Base-by-base conservation (phyloP, 371 early-diverging fungal genomes). In the Encephalitozoon cuniculi region DNA sequence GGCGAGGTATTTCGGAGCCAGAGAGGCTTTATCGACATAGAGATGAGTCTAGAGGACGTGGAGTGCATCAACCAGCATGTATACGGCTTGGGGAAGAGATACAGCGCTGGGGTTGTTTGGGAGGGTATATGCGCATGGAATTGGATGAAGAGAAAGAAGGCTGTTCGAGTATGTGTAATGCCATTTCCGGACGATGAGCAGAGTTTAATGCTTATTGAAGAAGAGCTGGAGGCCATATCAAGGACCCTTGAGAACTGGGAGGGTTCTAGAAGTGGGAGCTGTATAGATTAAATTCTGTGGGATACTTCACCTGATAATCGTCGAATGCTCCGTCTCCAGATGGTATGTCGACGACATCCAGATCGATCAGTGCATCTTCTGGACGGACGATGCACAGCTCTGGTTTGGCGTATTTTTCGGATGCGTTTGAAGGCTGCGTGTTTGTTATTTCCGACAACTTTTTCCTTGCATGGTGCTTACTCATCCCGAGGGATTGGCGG, bases 151-250 rank as follows among this genome's bases (percentile, higher is more conserved):
- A 30, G 34, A 15, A 59, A 6, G 15, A 59, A 59, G 12, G 59
- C 59, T 12, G 34, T 59, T 37, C 30, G 59, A 59, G 34, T 59
- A 59, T 59, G 59, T 18, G 18, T 59, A 9, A 59, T 28, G 59
- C 59, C 59, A 18, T 59, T 59, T 59, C 59, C 59, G n/a, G 59
- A 59, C 15, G 59, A 59, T 5, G 59, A 59, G 7, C 59, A n/a
- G 15, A 34, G 59, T 37, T 32, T 59, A 37, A 59, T 59, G 59
- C n/a, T 12, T 1, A 30, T 59, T 59, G 59, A 59, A 32, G 34
- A 59, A 34, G 59, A 59, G 21, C 15, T 59, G 18, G 30, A 37
- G 34, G 18, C 3, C 5, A 59, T 59, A 59, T 59, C 59, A 21
- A 59, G n/a, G 15, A 37, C 32, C 1, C 59, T 59, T 28, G 59